Evolutionary conservation across 495 filamentous ascomycete species (phyloP).

Genomic region (Penicillium arizonense): DNA sequence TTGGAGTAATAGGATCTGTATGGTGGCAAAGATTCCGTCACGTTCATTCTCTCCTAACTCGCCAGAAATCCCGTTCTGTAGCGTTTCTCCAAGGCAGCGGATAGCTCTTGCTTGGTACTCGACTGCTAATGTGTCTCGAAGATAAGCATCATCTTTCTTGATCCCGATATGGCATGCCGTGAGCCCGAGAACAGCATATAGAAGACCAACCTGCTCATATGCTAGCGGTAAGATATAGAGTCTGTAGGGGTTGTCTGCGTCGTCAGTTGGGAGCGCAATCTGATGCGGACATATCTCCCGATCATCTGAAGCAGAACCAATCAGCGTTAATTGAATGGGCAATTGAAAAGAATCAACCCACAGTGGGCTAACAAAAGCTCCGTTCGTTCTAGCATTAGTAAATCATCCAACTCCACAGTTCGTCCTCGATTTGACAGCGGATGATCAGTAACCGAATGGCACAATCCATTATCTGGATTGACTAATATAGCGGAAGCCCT

Average conservation of each 20-base stretch:
- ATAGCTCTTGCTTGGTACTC: conserved; percentile 40
- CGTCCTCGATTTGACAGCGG: not conserved
- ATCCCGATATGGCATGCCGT: conserved; percentile 36
- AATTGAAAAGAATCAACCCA: conserved; percentile 2
- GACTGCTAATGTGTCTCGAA: conserved; percentile 31
- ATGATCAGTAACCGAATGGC: not conserved
- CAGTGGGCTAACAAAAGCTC: conserved; percentile 26
- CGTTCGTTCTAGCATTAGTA: conserved; percentile 7
- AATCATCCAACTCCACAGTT: conserved; percentile 2
- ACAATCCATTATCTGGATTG: not conserved
- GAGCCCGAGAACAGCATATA: conserved; percentile 35
- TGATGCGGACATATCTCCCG: conserved; percentile 37
- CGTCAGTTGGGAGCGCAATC: conserved; percentile 26
- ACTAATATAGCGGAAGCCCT: not conserved
- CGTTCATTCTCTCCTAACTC: conserved; percentile 28
- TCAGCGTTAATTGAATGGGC: not conserved
- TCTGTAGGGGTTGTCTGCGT: conserved; percentile 33
- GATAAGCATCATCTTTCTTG: conserved; percentile 18
- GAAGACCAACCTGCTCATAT: conserved; percentile 31
- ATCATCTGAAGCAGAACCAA: conserved; percentile 22
- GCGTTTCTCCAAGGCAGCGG: conserved; percentile 25
- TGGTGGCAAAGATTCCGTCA: conserved; percentile 36
- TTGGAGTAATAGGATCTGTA: conserved; percentile 38
- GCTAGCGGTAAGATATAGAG: conserved; percentile 36
- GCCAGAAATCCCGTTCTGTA: conserved; percentile 27